Evolutionary conservation across 164 flowering plant genomes (phyloP), one percentile per base, ranked within the genome.

Genomic region (grape (Vitis vinifera)): DNA sequence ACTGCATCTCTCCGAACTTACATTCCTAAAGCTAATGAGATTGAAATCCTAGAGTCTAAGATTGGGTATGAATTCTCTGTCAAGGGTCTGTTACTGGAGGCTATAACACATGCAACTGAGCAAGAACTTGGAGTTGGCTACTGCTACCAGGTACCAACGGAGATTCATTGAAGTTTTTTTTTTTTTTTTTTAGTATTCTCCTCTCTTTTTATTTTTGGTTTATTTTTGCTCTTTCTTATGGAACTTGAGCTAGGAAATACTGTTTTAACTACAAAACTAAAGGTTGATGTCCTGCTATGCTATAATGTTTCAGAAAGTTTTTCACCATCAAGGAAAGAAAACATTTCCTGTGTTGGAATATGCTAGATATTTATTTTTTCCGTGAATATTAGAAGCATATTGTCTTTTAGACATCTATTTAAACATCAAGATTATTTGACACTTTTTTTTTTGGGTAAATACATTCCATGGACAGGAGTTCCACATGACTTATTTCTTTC

Each of bases 71-170:
- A 68, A 31, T 95, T 95, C 67, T 55, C 78, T 51, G 75, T 75
- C 55, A 91, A 89, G 81, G 92, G 95, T 72, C 87, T 95, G 55
- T 73, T 95, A 58, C 82, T 84, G 68, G 97, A 93, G 82, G 97
- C 98, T 14, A 78, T 90, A 49, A 95, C 98, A 56, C 98, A 91
- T 83, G 81, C 87, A 59, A 82, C 97, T 27, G 82, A 79, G 59
- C 85, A 85, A 63, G 94, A 86, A 69, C 51, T 17, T 47, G 90
- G 91, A 69, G 79, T 79, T 68, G 67, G 78, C 78, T 91, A 80
- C 74, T 85, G 88, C 73, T 95, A 95, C 66, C 81, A 95, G 98
- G 98, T 91, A 80, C 11, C 23, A 2, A 31, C 59, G 19, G 19
- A 68, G 62, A 14, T 67, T 59, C 13, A 60, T 19, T 4, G 27